Evolutionary conservation across 2,329 filamentous ascomycete genomes (phyloP), one percentile per base, ranked within the genome.

Genomic region (Alternaria sp.): DNA sequence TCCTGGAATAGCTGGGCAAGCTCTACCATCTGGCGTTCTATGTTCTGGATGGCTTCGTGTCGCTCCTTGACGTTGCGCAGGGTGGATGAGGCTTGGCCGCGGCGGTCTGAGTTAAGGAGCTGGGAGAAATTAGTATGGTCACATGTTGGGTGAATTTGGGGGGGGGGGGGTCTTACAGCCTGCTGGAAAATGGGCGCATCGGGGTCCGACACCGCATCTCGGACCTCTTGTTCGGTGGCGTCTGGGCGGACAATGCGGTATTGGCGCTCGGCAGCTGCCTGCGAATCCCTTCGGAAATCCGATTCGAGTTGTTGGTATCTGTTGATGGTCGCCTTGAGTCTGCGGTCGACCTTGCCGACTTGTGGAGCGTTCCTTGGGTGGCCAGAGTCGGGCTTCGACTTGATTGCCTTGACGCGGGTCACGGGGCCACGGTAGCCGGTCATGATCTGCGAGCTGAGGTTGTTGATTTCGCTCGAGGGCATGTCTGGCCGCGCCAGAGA

Each of bases 161-260:
- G 17, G 17, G 17, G 17, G 17, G 17, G 42, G 21, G 45, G 11
- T 72, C 80, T 58, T 79, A 84, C 82, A 56, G 92, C 91, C 77
- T 96, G 91, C 74, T 90, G 88, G 80, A 98, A 98, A 67, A 96
- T 89, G 78, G 96, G 92, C 52, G 88, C 87, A 65, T 89, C 85
- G 80, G 84, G 67, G 61, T 92, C 88, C 71, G 94, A 87, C 0
- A 93, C 90, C 14, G 91, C 92, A 56, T 89, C 86, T 58, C 85
- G 84, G 28, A 97, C 87, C 77, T 98, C 93, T 41, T 84, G 82
- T 53, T 95, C 91, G 28, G 86, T 85, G 3, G 92, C 92, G 57
- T 96, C 88, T 23, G 93, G 91, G 64, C 88, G 86, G 54, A 95
- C 93, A 74, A 98, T 97, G 58, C 90, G 86, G 80, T 96, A 97